A percentile compares a stretch with the other conserved stretches of the same genome.
Evolutionary conservation across 1,139 yeast species (phyloP).

Genomic region (Debaryomyces sp.): DNA sequence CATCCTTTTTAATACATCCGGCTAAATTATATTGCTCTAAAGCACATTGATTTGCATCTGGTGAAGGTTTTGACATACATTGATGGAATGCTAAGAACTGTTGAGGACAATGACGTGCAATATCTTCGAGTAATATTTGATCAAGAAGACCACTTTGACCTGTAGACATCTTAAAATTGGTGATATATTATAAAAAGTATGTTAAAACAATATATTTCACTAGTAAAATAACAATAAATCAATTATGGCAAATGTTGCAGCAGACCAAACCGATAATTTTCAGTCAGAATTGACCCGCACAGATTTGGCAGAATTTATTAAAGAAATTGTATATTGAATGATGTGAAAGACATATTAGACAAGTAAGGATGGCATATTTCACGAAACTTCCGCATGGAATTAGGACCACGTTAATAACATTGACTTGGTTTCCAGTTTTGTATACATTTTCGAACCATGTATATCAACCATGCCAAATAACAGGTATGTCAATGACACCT

Average conservation of each 20-base stretch:
- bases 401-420: conserved; percentile 30
- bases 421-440: conserved; percentile 79
- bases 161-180: conserved; percentile 5
- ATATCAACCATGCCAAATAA: conserved; percentile 73
- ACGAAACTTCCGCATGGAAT: conserved; percentile 12
- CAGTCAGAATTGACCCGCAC: background rate
- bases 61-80: conserved; percentile 54
- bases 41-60: conserved; percentile 50
- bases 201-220: background rate
- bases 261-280: background rate
- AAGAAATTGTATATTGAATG: background rate
- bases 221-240: background rate
- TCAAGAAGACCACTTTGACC: conserved; percentile 28
- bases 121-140: conserved; percentile 40
- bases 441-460: conserved; percentile 71
- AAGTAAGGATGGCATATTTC: conserved; percentile 6
- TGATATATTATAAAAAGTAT: background rate
- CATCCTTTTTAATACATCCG: conserved; percentile 57
- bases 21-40: conserved; percentile 55
- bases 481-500: conserved; percentile 89
- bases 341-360: background rate
- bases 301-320: conserved; percentile 2
- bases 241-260: conserved; percentile 1
- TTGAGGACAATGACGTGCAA: conserved; percentile 67
- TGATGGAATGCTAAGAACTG: conserved; percentile 65